These are phyloP conservation scores for Annulohypoxylon truncatum DNA, from an alignment of 2,329 filamentous ascomycete genomes.

Conservation along the genomic window DNA sequence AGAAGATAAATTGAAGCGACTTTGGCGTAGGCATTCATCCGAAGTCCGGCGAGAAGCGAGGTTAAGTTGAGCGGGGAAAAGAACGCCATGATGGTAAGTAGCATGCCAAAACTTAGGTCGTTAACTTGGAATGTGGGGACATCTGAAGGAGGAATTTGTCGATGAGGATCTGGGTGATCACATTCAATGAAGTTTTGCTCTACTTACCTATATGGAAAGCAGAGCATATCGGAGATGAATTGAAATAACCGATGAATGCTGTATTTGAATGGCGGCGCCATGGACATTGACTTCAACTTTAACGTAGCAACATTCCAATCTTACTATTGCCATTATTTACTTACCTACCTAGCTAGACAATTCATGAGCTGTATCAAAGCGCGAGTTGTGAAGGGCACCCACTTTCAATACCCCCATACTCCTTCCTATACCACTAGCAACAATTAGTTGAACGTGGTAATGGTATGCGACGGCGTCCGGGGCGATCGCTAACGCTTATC, in stretches of 20 bases:
- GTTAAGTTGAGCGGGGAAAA: not conserved
- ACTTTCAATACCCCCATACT: slow-evolving; percentile 1
- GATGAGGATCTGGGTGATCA: not conserved
- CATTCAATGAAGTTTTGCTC: not conserved
- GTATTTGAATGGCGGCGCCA: not conserved
- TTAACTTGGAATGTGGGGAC: not conserved
- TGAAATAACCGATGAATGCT: not conserved
- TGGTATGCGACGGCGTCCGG: not conserved
- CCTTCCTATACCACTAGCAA: not conserved
- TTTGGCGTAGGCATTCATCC: not conserved
- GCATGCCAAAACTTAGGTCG: not conserved
- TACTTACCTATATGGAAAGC: not conserved
- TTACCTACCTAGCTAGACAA: not conserved
- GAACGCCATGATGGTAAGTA: slow-evolving; percentile 16
- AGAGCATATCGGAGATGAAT: not conserved
- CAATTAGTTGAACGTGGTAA: not conserved
- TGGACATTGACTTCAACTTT: not conserved
- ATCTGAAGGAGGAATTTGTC: not conserved
- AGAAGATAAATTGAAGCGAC: not conserved
- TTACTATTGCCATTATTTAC: not conserved
- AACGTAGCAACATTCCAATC: not conserved
- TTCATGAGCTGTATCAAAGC: not conserved
- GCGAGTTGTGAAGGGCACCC: not conserved
- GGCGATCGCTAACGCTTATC: not conserved
- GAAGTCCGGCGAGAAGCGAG: not conserved